phyloP scores from a whole-genome alignment of 2,329 filamentous ascomycete species.

The Hypoxylon sp. region DNA sequence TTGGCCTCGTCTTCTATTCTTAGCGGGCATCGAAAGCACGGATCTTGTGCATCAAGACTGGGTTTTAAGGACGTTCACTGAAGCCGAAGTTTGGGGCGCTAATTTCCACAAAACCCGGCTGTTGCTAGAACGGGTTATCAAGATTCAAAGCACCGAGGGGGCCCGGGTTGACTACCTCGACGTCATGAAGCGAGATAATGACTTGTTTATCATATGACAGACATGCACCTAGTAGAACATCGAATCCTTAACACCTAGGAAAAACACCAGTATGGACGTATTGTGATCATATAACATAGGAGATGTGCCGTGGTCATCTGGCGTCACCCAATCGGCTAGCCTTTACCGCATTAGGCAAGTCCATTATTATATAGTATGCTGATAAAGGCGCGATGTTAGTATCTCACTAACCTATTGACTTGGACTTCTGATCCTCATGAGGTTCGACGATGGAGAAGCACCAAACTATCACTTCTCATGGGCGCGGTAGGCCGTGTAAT shows the following conservation, averaged over 20 bases:
- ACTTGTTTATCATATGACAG: slow-evolving; percentile 41
- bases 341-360: slow-evolving; percentile 28
- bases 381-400: slow-evolving; percentile 7
- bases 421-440: background rate
- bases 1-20: slow-evolving; percentile 41
- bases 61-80: slow-evolving; percentile 39
- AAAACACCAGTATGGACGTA: background rate
- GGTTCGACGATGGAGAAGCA: slow-evolving; percentile 33
- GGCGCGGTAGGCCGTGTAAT: slow-evolving; percentile 2
- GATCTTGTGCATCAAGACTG: slow-evolving; percentile 43
- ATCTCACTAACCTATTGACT: slow-evolving; percentile 1
- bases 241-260: slow-evolving; percentile 2
- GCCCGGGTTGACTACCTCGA: slow-evolving; percentile 42
- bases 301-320: background rate
- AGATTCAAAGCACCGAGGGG: slow-evolving; percentile 38
- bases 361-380: background rate
- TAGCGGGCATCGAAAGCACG: slow-evolving; percentile 43
- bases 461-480: slow-evolving; percentile 2
- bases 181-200: slow-evolving; percentile 41
- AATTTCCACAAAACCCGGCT: slow-evolving; percentile 43
- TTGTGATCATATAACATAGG: background rate
- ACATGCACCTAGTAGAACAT: background rate
- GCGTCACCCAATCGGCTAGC: slow-evolving; percentile 27
- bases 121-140: slow-evolving; percentile 42
- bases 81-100: slow-evolving; percentile 44